Percentiles rank a stretch among this genome's conserved stretches.
Conservation (phyloP, 2,329 filamentous ascomycete species). For the Cladophialophora immunda region DNA sequence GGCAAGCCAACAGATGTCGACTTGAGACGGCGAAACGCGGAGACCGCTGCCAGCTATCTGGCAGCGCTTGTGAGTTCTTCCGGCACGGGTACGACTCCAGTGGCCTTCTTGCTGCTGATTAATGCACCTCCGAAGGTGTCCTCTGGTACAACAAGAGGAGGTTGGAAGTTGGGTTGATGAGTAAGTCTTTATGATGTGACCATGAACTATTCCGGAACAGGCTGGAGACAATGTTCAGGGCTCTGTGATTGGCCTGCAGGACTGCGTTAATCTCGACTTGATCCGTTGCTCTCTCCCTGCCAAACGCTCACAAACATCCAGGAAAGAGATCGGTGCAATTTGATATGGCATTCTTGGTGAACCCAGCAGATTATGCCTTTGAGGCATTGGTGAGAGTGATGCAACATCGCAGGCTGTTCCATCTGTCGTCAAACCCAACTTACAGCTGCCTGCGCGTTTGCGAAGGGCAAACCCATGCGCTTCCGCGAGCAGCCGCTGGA, state of each 20-base stretch:
- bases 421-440: background rate
- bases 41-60: background rate
- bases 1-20: background rate
- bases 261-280: background rate
- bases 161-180: background rate
- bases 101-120: slow-evolving; percentile 3
- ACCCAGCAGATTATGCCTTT: background rate
- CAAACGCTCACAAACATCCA: background rate
- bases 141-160: background rate
- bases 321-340: background rate
- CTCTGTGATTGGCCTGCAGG: background rate
- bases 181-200: slow-evolving; percentile 3
- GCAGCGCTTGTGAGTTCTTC: background rate
- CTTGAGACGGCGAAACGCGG: background rate
- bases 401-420: background rate
- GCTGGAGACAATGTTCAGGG: background rate
- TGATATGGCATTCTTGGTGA: background rate
- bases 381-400: background rate
- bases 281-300: background rate
- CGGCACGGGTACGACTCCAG: background rate
- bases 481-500: background rate
- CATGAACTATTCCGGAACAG: background rate
- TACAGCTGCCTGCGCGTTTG: background rate
- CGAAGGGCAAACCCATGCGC: background rate
- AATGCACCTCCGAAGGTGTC: background rate